These are phyloP conservation scores for Sordariomycetes sp. DNA, from an alignment of 2,329 filamentous ascomycete genomes.

Conservation along the genomic window DNA sequence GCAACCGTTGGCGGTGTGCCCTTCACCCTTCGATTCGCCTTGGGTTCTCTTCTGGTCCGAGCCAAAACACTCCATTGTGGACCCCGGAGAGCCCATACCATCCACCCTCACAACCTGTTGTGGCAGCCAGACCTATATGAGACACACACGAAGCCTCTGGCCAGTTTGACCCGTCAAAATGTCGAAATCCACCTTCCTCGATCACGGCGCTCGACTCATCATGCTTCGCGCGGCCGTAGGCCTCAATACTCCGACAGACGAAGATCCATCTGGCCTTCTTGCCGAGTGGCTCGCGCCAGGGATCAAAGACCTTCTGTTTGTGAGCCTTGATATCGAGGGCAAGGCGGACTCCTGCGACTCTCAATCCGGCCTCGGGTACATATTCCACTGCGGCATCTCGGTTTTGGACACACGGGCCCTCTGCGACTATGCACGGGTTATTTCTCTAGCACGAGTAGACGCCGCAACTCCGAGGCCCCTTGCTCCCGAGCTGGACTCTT, in stretches of 20 bases:
- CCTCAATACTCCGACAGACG: not conserved
- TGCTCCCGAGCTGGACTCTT: not conserved
- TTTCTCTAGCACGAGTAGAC: not conserved
- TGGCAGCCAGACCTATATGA: too few species aligned
- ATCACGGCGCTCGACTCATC: not conserved
- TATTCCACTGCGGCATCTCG: slow-evolving; percentile 1
- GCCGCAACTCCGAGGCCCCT: not conserved
- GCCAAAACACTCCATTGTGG: too few species aligned
- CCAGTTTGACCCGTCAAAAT: too few species aligned
- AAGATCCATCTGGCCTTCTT: not conserved
- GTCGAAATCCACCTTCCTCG: too few species aligned
- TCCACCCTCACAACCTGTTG: too few species aligned
- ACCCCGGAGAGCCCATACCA: too few species aligned
- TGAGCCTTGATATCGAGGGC: slow-evolving; percentile 1
- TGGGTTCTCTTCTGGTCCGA: too few species aligned
- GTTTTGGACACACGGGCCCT: not conserved
- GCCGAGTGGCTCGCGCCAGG: not conserved
- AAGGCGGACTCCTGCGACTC: not conserved
- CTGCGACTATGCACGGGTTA: not conserved
- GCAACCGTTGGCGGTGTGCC: too few species aligned
- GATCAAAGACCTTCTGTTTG: slow-evolving; percentile 1
- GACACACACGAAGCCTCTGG: too few species aligned
- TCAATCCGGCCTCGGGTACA: not conserved
- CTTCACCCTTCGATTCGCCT: too few species aligned
- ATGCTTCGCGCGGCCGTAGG: not conserved